A percentile compares a stretch with the other conserved stretches of the same genome.
Conservation (phyloP, 2,329 filamentous ascomycete genomes). For the Sarocladium oryzae region DNA sequence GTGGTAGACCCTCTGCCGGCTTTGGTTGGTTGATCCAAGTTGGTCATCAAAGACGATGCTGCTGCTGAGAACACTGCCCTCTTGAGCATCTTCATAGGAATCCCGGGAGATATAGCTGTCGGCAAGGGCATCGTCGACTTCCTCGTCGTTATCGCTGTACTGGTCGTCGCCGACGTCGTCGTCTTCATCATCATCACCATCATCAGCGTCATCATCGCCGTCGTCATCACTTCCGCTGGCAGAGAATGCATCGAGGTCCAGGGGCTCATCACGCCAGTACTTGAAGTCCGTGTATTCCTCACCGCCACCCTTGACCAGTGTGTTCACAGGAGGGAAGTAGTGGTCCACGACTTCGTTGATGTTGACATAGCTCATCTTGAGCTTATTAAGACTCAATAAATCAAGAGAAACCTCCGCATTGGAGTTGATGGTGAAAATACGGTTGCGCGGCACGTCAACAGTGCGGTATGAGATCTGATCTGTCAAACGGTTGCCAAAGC, state of each 20-base stretch:
- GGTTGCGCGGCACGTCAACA: slow-evolving; percentile 87
- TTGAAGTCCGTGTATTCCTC: slow-evolving; percentile 97
- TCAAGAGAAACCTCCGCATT: slow-evolving; percentile 94
- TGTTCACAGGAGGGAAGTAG: slow-evolving; percentile 89
- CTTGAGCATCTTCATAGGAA: slow-evolving; percentile 38
- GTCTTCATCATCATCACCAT: slow-evolving; percentile 44
- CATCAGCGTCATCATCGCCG: slow-evolving; percentile 49
- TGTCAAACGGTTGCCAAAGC: slow-evolving; percentile 92
- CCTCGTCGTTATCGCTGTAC: slow-evolving; percentile 29
- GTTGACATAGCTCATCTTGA: slow-evolving; percentile 93
- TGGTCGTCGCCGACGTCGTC: slow-evolving; percentile 39
- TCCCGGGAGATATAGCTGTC: slow-evolving; percentile 51
- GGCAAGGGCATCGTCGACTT: slow-evolving; percentile 36
- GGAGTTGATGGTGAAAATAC: slow-evolving; percentile 98
- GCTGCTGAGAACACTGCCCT: slow-evolving; percentile 36
- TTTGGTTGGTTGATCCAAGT: slow-evolving; percentile 25
- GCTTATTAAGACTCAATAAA: slow-evolving; percentile 81
- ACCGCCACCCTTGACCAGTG: slow-evolving; percentile 80
- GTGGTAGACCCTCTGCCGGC: slow-evolving; percentile 18
- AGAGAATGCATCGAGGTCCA: slow-evolving; percentile 83
- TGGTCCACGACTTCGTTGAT: slow-evolving; percentile 98
- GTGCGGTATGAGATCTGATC: slow-evolving; percentile 94
- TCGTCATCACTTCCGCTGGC: slow-evolving; percentile 63
- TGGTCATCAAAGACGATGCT: slow-evolving; percentile 38
- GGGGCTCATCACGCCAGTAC: slow-evolving; percentile 83